Evolutionary conservation across 495 filamentous ascomycete species (phyloP), one percentile per base, ranked within the genome.

Genomic region (Rhizodiscina lignyota): DNA sequence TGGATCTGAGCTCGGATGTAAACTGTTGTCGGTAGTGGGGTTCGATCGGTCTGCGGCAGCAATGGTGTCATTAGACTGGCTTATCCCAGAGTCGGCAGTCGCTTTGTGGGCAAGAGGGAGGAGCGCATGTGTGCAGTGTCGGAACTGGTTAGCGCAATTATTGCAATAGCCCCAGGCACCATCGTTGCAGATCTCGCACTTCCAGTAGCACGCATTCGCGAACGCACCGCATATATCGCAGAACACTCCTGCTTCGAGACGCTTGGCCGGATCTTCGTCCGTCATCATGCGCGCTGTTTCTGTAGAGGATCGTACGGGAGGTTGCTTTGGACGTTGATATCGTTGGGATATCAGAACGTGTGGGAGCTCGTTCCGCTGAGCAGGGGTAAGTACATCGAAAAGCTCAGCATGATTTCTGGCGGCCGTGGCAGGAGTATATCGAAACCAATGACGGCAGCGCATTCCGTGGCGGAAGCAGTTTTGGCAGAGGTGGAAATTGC

Each of bases 91-190:
- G 44, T 2, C 41, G 36, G 28, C 41, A 34, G 5, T 20, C 16
- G 32, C 38, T 28, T 64, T 49, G 35, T 63, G 62, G 12, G 67
- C 54, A 17, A 86, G 56, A 2, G 84, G 79, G 1, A 87, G 60
- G 0, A 94, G 58, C 0, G 74, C 59, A 47, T 94, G 85, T 0
- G 72, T 79, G 56, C 85, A 94, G 43, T 70, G 74, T 29, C 62
- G 62, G 10, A 75, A 80, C 52, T 72, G 71, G 30, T 81, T 82
- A 19, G 92, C 81, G 48, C 85, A 94, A 37, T 55, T 49, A 40
- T 77, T 77, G 56, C 85, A 94, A 47, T 81, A 93, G 1, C 85
- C 85, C 85, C 84, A 94, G 47, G 85, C 83, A 18, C 80, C 84
- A 36, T 86, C 76, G 45, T 92, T 91, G 55, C 85, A 94, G 24